Conservation (phyloP, 768 basidiomycete genomes). For the Pleurotus citrinopileatus region DNA sequence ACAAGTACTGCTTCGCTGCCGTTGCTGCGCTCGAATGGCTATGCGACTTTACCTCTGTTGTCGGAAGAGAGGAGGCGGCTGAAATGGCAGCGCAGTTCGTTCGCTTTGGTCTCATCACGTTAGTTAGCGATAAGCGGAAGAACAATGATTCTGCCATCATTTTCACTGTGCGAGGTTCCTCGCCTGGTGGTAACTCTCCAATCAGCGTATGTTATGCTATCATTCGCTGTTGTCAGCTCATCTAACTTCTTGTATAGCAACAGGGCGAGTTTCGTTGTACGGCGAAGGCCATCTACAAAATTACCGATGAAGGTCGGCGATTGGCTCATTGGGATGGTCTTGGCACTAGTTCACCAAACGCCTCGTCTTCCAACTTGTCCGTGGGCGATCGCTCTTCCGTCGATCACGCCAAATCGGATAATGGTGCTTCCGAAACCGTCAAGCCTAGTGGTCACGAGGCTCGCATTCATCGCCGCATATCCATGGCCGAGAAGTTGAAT, state of each 20-base stretch:
- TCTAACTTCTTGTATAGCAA: conserved; percentile 48
- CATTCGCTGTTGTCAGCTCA: conserved; percentile 12
- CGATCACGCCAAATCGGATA: conserved; percentile 35
- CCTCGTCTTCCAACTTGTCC: conserved; percentile 61
- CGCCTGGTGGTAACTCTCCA: conserved; percentile 71
- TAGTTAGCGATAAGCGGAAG: conserved; percentile 90
- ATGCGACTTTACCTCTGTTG: conserved; percentile 94
- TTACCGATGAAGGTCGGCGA: conserved; percentile 88
- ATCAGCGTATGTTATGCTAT: conserved; percentile 54
- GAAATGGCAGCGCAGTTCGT: conserved; percentile 99
- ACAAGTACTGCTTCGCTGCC: conserved; percentile 82
- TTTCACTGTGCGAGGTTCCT: conserved; percentile 84
- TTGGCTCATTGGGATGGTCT: conserved; percentile 80
- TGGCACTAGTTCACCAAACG: conserved; percentile 57
- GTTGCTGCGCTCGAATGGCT: conserved; percentile 94
- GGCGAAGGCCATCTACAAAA: conserved; percentile 90
- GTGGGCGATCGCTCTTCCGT: conserved; percentile 56
- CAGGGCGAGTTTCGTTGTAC: conserved; percentile 96
- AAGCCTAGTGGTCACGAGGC: conserved; percentile 38
- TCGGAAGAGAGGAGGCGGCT: conserved; percentile 93
- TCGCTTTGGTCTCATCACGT: conserved; percentile 83
- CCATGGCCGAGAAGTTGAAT: conserved; percentile 72
- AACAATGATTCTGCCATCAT: conserved; percentile 91
- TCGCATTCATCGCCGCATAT: conserved; percentile 77
- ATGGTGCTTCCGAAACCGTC: conserved; percentile 26